Conservation (phyloP, 306 rosid genomes). For the Begonia peltatifolia region DNA sequence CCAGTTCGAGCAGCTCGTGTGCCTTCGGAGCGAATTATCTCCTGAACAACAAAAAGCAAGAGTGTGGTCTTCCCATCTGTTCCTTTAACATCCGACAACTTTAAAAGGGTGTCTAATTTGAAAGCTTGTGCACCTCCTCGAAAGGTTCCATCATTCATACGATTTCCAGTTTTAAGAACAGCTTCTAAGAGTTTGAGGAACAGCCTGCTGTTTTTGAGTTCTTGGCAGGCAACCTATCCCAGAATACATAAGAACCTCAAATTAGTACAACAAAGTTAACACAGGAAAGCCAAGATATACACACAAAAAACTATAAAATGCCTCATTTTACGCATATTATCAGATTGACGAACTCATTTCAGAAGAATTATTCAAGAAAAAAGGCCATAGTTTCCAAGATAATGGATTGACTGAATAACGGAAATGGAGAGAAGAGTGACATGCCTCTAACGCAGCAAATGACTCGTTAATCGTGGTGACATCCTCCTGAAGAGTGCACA, state of each 20-base stretch:
- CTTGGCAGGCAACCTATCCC: conserved; percentile 69
- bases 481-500: conserved; percentile 71
- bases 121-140: conserved; percentile 96
- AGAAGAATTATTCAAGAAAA: too few relatives aligned
- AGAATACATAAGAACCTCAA: conserved; percentile 6
- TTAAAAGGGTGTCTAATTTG: conserved; percentile 81
- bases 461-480: conserved; percentile 39
- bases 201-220: conserved; percentile 63
- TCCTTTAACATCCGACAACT: conserved; percentile 88
- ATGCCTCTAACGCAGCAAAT: conserved; percentile 64
- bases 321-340: too few relatives aligned
- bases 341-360: too few relatives aligned
- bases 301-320: too few relatives aligned
- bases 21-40: conserved; percentile 87
- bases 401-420: neutral
- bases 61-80: conserved; percentile 89
- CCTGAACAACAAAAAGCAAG: conserved; percentile 82
- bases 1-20: conserved; percentile 54
- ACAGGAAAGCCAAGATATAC: conserved; percentile 2
- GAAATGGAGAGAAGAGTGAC: conserved; percentile 4
- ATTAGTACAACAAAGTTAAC: neutral
- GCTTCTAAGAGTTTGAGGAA: conserved; percentile 98
- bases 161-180: conserved; percentile 95
- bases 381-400: neutral
- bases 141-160: conserved; percentile 92